Percentiles rank a stretch among this genome's conserved stretches.
These are phyloP conservation scores for Xylariaceae sp. DNA, from an alignment of 2,329 filamentous ascomycete genomes.

Conservation along the genomic window DNA sequence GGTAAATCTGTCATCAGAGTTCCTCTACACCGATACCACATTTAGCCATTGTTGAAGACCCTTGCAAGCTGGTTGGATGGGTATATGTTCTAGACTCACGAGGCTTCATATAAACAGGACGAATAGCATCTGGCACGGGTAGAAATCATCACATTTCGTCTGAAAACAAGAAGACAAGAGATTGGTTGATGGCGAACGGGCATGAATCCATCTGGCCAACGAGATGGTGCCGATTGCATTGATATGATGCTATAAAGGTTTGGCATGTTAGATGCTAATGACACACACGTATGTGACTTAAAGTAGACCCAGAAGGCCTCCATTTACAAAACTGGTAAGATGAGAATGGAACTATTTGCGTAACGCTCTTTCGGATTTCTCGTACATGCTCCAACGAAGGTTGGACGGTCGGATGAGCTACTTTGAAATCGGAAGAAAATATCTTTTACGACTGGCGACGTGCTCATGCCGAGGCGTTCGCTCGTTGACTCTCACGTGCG, in stretches of 20 bases:
- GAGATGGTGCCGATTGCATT: conserved; percentile 31
- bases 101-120: no score
- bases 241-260: conserved; percentile 14
- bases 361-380: conserved; percentile 10
- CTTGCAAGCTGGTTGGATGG: no score
- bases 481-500: conserved; percentile 44
- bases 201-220: conserved; percentile 23
- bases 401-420: conserved; percentile 32
- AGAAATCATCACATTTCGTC: conserved; percentile 3
- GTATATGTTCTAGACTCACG: no score
- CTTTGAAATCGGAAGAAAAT: conserved; percentile 18
- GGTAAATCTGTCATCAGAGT: conserved; percentile 24
- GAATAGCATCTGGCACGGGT: no score
- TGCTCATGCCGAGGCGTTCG: conserved; percentile 30
- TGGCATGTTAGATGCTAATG: not conserved
- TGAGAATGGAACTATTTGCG: no score
- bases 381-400: conserved; percentile 31
- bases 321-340: conserved; percentile 2
- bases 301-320: conserved; percentile 14
- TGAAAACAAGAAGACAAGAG: not conserved
- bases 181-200: conserved; percentile 23
- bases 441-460: conserved; percentile 6
- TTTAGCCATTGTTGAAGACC: conserved; percentile 20
- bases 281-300: not conserved
- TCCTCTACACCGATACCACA: conserved; percentile 20